A percentile compares a stretch with the other conserved stretches of the same genome.
Evolutionary conservation across 176 grass and related monocot genomes (phyloP).

Genomic region (Paspalum notatum): DNA sequence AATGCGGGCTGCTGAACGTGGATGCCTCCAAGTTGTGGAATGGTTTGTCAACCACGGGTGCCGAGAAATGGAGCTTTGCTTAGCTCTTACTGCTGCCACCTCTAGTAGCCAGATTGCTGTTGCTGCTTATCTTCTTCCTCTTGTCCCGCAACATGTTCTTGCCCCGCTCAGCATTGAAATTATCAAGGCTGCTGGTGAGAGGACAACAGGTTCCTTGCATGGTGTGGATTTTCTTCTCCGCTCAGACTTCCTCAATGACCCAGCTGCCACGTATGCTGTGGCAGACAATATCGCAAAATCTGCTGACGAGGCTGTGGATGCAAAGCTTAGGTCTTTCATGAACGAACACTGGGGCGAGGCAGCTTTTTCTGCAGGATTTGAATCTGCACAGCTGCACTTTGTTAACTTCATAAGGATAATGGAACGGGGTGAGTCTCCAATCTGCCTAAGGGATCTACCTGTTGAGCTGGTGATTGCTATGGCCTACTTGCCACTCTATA

Average conservation of each 20-base stretch:
- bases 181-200: constrained; percentile 94
- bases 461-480: constrained; percentile 72
- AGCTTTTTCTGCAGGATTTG: constrained; percentile 60
- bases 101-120: constrained; percentile 69
- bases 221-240: constrained; percentile 90
- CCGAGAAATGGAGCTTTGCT: constrained; percentile 93
- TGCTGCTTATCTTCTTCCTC: constrained; percentile 78
- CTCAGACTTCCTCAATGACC: constrained; percentile 69
- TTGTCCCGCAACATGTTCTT: constrained; percentile 81
- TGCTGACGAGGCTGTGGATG: constrained; percentile 62
- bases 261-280: constrained; percentile 81
- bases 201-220: constrained; percentile 69
- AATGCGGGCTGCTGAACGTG: constrained; percentile 91
- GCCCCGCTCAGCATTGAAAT: constrained; percentile 82
- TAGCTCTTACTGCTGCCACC: constrained; percentile 85
- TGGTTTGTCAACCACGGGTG: constrained; percentile 89
- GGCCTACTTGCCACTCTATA: constrained; percentile 87
- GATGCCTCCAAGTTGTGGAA: constrained; percentile 76
- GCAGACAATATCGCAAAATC: constrained; percentile 79
- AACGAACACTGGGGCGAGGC: constrained; percentile 82
- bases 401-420: constrained; percentile 81
- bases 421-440: constrained; percentile 61
- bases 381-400: constrained; percentile 64
- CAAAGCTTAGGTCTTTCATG: constrained; percentile 74
- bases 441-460: constrained; percentile 68